Evolutionary conservation across 1,284 basidiomycete species (phyloP).

Genomic region (Malassezia caprae): DNA sequence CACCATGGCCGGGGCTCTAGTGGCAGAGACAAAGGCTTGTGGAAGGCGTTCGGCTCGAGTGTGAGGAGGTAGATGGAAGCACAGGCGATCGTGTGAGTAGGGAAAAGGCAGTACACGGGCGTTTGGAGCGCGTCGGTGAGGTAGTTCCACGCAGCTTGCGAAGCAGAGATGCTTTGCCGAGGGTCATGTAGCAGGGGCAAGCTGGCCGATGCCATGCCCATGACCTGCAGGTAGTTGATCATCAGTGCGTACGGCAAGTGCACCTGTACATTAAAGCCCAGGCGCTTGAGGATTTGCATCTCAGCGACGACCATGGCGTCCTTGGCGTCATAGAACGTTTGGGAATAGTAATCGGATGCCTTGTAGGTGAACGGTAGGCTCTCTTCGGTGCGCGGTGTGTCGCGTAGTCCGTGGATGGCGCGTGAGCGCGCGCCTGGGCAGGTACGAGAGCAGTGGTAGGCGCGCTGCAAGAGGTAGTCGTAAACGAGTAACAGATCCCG

Average conservation of each 20-base stretch:
- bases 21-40: slow-evolving; percentile 38
- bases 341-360: slow-evolving; percentile 75
- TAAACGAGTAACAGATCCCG: slow-evolving; percentile 90
- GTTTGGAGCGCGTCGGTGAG: slow-evolving; percentile 61
- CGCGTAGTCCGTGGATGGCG: background rate
- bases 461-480: slow-evolving; percentile 58
- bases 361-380: slow-evolving; percentile 53
- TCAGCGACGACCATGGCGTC: slow-evolving; percentile 84
- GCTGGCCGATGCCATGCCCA: slow-evolving; percentile 57
- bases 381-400: background rate
- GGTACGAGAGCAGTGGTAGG: slow-evolving; percentile 8
- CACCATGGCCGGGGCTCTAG: slow-evolving; percentile 49
- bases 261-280: slow-evolving; percentile 53
- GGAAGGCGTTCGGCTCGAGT: slow-evolving; percentile 16
- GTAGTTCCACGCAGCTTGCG: slow-evolving; percentile 47
- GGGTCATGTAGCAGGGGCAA: background rate
- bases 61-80: slow-evolving; percentile 51
- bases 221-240: slow-evolving; percentile 83
- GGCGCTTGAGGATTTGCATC: slow-evolving; percentile 86
- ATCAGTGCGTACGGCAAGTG: slow-evolving; percentile 85
- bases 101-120: slow-evolving; percentile 75
- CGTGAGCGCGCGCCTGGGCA: background rate
- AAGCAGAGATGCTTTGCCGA: slow-evolving; percentile 19
- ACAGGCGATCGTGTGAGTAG: slow-evolving; percentile 75
- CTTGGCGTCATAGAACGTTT: slow-evolving; percentile 73